These are phyloP conservation scores for Starmera stellimalicola DNA, from an alignment of 1,139 yeast species.

Conservation along the genomic window DNA sequence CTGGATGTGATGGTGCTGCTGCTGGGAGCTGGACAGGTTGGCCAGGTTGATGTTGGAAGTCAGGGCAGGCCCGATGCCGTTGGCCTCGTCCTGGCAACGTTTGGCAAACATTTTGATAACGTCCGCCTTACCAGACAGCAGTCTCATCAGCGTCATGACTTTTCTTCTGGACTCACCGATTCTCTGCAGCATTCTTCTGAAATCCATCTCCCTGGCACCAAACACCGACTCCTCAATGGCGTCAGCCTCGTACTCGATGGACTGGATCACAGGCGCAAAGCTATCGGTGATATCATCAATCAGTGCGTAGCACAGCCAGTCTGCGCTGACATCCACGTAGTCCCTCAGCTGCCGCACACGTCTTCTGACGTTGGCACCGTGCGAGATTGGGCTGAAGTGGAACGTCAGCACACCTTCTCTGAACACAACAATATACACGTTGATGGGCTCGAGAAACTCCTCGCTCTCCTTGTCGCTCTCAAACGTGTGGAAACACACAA, in stretches of 20 bases:
- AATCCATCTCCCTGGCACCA: slow-evolving; percentile 52
- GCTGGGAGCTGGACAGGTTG: slow-evolving; percentile 18
- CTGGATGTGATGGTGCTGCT: slow-evolving; percentile 7
- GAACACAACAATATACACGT: slow-evolving; percentile 82
- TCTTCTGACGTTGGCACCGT: slow-evolving; percentile 81
- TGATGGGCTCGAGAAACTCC: slow-evolving; percentile 79
- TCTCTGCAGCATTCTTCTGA: slow-evolving; percentile 62
- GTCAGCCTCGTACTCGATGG: slow-evolving; percentile 85
- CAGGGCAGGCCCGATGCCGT: slow-evolving; percentile 26
- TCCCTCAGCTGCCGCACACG: slow-evolving; percentile 87
- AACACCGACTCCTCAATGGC: slow-evolving; percentile 82
- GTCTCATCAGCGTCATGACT: slow-evolving; percentile 87
- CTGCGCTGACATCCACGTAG: slow-evolving; percentile 79
- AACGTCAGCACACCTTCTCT: slow-evolving; percentile 76
- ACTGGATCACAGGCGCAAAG: slow-evolving; percentile 83
- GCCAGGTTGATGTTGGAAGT: slow-evolving; percentile 28
- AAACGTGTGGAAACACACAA: slow-evolving; percentile 77
- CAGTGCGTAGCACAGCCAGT: slow-evolving; percentile 90
- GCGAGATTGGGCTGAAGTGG: slow-evolving; percentile 75
- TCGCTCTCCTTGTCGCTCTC: slow-evolving; percentile 70
- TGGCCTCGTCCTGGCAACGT: slow-evolving; percentile 69
- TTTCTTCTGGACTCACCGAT: slow-evolving; percentile 86
- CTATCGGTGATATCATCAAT: slow-evolving; percentile 93
- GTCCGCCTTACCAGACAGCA: slow-evolving; percentile 91
- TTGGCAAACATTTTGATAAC: slow-evolving; percentile 96